Evolutionary conservation across 345 rosid species (phyloP), one percentile per base, ranked within the genome.

Genomic region (Syzygium oleosum): DNA sequence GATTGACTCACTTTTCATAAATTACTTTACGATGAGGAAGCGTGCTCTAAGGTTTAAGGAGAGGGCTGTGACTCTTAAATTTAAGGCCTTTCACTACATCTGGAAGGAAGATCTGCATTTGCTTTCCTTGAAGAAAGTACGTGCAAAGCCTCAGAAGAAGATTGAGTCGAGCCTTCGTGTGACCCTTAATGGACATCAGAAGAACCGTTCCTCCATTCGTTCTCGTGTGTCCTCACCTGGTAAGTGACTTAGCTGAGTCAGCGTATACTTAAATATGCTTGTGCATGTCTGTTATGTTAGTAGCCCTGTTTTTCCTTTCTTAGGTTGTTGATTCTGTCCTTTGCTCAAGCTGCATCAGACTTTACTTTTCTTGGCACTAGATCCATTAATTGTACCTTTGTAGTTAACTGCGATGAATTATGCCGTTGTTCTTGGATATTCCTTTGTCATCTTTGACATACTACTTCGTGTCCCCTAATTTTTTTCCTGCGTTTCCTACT

Each of bases 101-200:
- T 98, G 99, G 99, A 97, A 94, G 94, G 98, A 96, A 90, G 99
- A 98, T 90, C 43, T 94, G 93, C 93, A 88, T 29, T 88, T 91
- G 88, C 93, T 91, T 38, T 93, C 94, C 34, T 87, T 91, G 46
- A 89, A 92, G 89, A 98, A 94, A 91, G 89, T 84, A 63, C 94
- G 93, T 83, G 92, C 95, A 52, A 96, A 93, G 89, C 92, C 96
- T 89, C 98, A 93, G 85, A 95, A 91, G 88, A 97, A 94, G 92
- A 84, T 84, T 77, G 98, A 97, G 55, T 87, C 90, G 9, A 91
- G 91, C 90, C 88, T 93, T 63, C 92, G 96, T 55, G 87, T 92
- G 86, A 89, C 90, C 29, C 88, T 90, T 86, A 90, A 92, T 86
- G 95, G 93, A 86, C 87, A 86, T 88, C 93, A 93, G 87, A 98